Evolutionary conservation across 441 rosid species (phyloP).

Genomic region (Aquilaria agallochum): DNA sequence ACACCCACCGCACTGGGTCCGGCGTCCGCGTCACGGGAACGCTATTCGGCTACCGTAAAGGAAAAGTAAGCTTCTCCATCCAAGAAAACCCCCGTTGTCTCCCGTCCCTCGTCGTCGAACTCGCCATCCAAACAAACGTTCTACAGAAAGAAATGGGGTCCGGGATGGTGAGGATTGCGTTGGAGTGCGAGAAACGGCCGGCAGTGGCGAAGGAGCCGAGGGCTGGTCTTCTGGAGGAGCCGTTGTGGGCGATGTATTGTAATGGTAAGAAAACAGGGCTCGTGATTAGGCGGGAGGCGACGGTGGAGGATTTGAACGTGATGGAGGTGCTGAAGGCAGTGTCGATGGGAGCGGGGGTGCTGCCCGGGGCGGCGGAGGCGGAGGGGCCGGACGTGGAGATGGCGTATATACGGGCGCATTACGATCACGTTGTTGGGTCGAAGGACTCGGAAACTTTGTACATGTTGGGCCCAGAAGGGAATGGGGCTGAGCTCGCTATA

Average conservation of each 20-base stretch:
- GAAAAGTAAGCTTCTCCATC: conserved; percentile 49
- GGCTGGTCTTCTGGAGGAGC: conserved; percentile 51
- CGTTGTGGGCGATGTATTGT: conserved; percentile 79
- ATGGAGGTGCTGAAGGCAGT: conserved; percentile 75
- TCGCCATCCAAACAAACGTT: conserved; percentile 41
- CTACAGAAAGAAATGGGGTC: conserved; percentile 46
- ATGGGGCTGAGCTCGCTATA: conserved; percentile 42
- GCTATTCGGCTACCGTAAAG: conserved; percentile 57
- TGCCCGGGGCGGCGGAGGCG: conserved; percentile 37
- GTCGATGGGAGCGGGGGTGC: conserved; percentile 82
- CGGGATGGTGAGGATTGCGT: conserved; percentile 80
- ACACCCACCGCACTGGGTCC: conserved; percentile 25
- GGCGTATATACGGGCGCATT: conserved; percentile 37
- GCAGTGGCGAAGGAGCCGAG: conserved; percentile 41
- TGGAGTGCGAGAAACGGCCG: conserved; percentile 69
- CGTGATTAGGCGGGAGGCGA: conserved; percentile 63
- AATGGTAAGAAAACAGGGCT: conserved; percentile 80
- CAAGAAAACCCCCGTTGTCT: conserved; percentile 47
- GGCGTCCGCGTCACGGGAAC: conserved; percentile 42
- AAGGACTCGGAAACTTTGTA: conserved; percentile 47
- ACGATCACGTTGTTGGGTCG: conserved; percentile 37
- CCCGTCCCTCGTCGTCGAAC: conserved; percentile 42
- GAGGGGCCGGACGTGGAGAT: conserved; percentile 34
- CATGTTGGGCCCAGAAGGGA: conserved; percentile 45
- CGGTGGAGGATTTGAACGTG: conserved; percentile 59